Evolutionary conservation across 2,329 filamentous ascomycete genomes (phyloP), one percentile per base, ranked within the genome.

Genomic region (Hymenoscyphus occultus): DNA sequence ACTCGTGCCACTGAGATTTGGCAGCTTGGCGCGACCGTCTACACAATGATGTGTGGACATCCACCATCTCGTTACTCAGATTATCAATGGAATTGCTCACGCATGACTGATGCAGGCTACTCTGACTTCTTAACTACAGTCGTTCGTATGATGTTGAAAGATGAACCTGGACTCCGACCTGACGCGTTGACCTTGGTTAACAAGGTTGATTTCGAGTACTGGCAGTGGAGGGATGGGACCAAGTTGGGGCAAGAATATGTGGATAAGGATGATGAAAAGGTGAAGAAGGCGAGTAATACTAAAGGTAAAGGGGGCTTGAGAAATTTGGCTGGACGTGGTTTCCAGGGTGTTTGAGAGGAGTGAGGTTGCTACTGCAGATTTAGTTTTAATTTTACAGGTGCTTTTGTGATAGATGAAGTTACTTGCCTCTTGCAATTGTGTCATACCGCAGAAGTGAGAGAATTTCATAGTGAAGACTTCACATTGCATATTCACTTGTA

Each of bases 41-140:
- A 72, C 61, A 65, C 63, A 0, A 75, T 75, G 73, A 74, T 74
- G 72, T 72, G 71, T 1, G 72, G 72, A 2, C 72, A 73, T 6
- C 71, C 73, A 5, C 73, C 73, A 0, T 68, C 72, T 2, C 62
- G 70, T 13, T 57, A 64, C 42, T 70, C 67, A 22, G 59, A 67
- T 10, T 71, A 72, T 42, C 48, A 70, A 16, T 72, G 69, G 69
- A 65, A 69, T n/a, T 68, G 72, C 32, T 73, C 71, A 0, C 66
- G 71, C 0, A 69, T 74, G 68, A 69, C 66, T 31, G 72, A 74
- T 16, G 69, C 69, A 40, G 66, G 57, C 0, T 74, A 68, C 32
- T 69, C 66, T n/a, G 48, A 63, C 6, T 65, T 60, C 1, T n/a
- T 74, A 1, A 65, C 67, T 22, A 62, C 71, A n/a, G 67, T 74